Conservation (phyloP, 2,329 filamentous ascomycete species). For the Cercospora beticola region DNA sequence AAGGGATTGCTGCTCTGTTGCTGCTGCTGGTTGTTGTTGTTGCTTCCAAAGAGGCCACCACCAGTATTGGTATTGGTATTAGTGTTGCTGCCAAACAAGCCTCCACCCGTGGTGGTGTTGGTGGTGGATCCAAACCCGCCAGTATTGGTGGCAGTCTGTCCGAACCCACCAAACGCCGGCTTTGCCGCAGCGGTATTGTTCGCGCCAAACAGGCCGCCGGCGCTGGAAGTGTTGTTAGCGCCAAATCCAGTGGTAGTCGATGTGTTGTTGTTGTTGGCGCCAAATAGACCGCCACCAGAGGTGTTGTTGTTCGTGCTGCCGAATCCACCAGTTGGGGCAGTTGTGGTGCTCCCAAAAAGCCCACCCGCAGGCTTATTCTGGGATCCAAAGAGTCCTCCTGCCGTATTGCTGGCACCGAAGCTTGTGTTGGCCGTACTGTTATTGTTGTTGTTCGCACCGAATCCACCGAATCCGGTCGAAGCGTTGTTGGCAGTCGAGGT, state of each 20-base stretch:
- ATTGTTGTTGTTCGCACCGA: constrained; percentile 43
- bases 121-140: constrained; percentile 15
- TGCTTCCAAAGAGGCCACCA: constrained; percentile 31
- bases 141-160: constrained; percentile 16
- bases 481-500: constrained; percentile 25
- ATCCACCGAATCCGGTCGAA: constrained; percentile 45
- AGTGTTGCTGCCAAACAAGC: constrained; percentile 23
- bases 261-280: neutral
- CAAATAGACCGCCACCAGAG: constrained; percentile 18
- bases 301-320: constrained; percentile 27
- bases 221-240: constrained; percentile 23
- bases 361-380: constrained; percentile 34
- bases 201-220: constrained; percentile 27
- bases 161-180: constrained; percentile 26
- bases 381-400: constrained; percentile 35
- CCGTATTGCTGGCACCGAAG: constrained; percentile 38
- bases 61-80: constrained; percentile 26
- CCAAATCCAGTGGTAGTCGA: constrained; percentile 18
- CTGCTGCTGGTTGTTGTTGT: constrained; percentile 23
- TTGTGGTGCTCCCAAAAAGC: constrained; percentile 24
- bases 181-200: constrained; percentile 12
- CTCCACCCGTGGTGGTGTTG: constrained; percentile 32
- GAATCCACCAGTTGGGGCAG: constrained; percentile 24
- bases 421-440: constrained; percentile 30
- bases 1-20: constrained; percentile 36